These are phyloP conservation scores for Mycosphaerella sp. DNA, from an alignment of 2,329 filamentous ascomycete species.

Conservation along the genomic window DNA sequence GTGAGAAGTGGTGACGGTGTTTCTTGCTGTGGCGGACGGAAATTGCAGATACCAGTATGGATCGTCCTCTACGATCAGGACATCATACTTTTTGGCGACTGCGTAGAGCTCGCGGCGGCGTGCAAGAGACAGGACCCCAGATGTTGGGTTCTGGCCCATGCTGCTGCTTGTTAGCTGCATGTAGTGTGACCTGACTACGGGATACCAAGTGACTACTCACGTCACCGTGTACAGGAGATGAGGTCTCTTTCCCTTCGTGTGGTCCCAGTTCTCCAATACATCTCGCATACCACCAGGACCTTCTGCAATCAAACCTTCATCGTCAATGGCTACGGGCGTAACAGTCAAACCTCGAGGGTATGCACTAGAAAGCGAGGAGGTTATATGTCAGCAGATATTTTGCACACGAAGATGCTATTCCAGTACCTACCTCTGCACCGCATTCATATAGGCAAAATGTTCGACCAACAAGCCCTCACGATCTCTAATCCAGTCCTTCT, in stretches of 20 bases:
- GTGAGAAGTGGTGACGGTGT: slow-evolving; percentile 28
- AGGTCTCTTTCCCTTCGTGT: slow-evolving; percentile 63
- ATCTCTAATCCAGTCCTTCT: slow-evolving; percentile 59
- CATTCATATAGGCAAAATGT: slow-evolving; percentile 73
- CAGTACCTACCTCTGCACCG: slow-evolving; percentile 51
- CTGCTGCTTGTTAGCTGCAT: slow-evolving; percentile 35
- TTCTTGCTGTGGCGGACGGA: slow-evolving; percentile 56
- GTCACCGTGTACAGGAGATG: slow-evolving; percentile 87
- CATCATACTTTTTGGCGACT: slow-evolving; percentile 74
- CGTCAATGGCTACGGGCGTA: slow-evolving; percentile 68
- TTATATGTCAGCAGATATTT: too few relatives aligned
- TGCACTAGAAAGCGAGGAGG: slow-evolving; percentile 28
- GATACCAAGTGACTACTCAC: slow-evolving; percentile 45
- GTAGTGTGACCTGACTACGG: background rate
- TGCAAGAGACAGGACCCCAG: slow-evolving; percentile 64
- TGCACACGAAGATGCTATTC: too few relatives aligned
- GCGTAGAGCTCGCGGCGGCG: slow-evolving; percentile 73
- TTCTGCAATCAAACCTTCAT: slow-evolving; percentile 67
- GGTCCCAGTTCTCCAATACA: slow-evolving; percentile 77
- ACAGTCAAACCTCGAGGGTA: slow-evolving; percentile 64
- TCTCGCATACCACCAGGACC: slow-evolving; percentile 70
- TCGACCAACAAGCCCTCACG: slow-evolving; percentile 75
- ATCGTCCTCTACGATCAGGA: slow-evolving; percentile 89
- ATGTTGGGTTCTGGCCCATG: slow-evolving; percentile 87
- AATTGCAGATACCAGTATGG: slow-evolving; percentile 92